Conservation (phyloP, 192 early-diverging fungal genomes). For the Mortierella claussenii region DNA sequence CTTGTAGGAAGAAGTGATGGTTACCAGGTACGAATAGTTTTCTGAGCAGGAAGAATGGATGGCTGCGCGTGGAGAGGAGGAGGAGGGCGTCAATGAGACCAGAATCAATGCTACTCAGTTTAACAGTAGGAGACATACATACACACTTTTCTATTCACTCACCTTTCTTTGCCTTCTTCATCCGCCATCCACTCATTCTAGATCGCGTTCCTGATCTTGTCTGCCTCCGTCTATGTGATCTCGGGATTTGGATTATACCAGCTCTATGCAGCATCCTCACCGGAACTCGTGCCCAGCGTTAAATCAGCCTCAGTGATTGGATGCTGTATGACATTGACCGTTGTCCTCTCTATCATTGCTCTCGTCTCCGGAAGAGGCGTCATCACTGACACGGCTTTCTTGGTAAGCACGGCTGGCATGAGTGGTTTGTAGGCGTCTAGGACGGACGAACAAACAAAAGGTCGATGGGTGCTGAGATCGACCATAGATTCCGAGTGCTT, state of each 20-base stretch:
- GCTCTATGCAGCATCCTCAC: constrained; percentile 43
- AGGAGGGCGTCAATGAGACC: no score
- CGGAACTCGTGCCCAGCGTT: constrained; percentile 43
- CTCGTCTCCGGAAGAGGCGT: constrained; percentile 41
- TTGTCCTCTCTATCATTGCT: constrained; percentile 45
- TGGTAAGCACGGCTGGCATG: constrained; percentile 13
- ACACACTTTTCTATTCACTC: not conserved
- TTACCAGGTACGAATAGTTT: constrained; percentile 45
- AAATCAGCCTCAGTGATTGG: constrained; percentile 50
- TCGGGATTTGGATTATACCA: constrained; percentile 44
- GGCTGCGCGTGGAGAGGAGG: no score
- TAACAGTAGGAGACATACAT: no score
- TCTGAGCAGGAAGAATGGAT: no score
- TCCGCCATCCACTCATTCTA: not conserved
- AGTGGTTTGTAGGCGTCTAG: no score
- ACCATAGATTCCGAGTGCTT: no score
- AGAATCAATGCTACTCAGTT: no score
- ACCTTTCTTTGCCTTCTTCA: not conserved
- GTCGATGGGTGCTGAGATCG: no score
- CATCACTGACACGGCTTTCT: constrained; percentile 47
- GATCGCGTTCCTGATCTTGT: constrained; percentile 45
- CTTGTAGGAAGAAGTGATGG: constrained; percentile 42
- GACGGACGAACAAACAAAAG: no score
- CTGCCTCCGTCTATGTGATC: constrained; percentile 45
- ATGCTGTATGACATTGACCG: constrained; percentile 49